Evolutionary conservation across 139 green algal genomes (phyloP).

Genomic region (Chlorella sp.): DNA sequence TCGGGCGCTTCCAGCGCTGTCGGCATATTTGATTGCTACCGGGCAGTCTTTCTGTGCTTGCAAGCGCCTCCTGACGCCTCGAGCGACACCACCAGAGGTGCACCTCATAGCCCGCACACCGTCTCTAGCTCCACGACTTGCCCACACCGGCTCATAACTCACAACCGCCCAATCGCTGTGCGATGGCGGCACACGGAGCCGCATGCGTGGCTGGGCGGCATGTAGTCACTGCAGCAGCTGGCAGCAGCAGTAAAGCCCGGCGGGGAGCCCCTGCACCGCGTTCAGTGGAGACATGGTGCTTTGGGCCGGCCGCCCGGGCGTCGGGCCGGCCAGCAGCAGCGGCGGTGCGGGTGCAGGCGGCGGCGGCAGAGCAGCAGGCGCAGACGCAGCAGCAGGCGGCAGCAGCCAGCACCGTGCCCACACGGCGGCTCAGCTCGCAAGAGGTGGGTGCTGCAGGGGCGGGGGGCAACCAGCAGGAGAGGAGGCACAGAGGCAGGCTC

Average conservation of each 20-base stretch:
- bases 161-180: background rate
- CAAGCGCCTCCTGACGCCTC: background rate
- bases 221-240: background rate
- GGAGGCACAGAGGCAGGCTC: background rate
- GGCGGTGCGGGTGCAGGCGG: background rate
- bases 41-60: too few relatives aligned
- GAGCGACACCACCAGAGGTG: background rate
- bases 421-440: conserved; percentile 34
- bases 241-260: background rate
- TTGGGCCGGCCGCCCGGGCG: background rate
- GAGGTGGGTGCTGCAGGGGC: conserved; percentile 19
- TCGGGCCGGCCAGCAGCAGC: background rate
- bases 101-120: background rate
- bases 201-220: conserved; percentile 1
- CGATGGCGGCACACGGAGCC: background rate
- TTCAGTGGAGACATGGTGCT: background rate
- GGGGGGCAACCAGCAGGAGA: background rate
- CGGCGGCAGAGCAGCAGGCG: background rate
- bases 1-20: too few relatives aligned
- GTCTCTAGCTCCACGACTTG: background rate
- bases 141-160: background rate
- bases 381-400: conserved; percentile 4
- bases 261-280: background rate
- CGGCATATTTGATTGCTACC: too few relatives aligned
- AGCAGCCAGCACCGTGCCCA: conserved; percentile 34